A percentile compares a stretch with the other conserved stretches of the same genome.
Conservation (phyloP, 768 basidiomycete species). For the Neoboletus magnificus region DNA sequence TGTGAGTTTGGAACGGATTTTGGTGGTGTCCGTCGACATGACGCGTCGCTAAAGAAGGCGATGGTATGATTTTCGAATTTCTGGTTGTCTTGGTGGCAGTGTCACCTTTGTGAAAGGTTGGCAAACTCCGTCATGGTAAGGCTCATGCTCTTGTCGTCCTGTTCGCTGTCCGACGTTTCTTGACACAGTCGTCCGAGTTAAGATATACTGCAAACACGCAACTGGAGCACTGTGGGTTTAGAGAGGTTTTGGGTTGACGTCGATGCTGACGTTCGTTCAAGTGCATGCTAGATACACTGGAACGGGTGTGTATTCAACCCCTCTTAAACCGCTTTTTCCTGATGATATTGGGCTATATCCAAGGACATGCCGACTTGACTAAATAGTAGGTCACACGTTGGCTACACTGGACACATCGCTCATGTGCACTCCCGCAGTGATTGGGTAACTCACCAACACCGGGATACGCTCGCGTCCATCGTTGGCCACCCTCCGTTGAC, state of each 20-base stretch:
- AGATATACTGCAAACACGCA: conserved; percentile 97
- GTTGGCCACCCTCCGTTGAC: conserved; percentile 85
- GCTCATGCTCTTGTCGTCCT: not conserved
- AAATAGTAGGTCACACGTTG: conserved; percentile 72
- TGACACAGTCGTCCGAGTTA: conserved; percentile 76
- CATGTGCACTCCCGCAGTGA: conserved; percentile 54
- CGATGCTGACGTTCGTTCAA: conserved; percentile 32
- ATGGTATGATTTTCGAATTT: not conserved
- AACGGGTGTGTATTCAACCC: conserved; percentile 59
- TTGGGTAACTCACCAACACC: conserved; percentile 96
- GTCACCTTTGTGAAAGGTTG: not conserved
- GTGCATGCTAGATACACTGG: conserved; percentile 96
- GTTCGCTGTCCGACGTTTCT: not conserved
- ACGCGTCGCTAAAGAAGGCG: not conserved
- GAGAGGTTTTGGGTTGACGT: not conserved
- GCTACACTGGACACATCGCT: not conserved
- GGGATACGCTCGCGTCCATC: conserved; percentile 91
- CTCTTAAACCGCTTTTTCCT: conserved; percentile 2
- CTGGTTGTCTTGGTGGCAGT: conserved; percentile 7
- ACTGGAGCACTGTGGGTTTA: conserved; percentile 80
- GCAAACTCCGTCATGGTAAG: conserved; percentile 20
- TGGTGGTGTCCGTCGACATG: conserved; percentile 38
- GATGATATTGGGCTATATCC: conserved; percentile 2
- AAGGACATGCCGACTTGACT: conserved; percentile 93
- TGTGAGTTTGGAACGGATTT: conserved; percentile 41